A percentile compares a stretch with the other conserved stretches of the same genome.
Evolutionary conservation across 331 rosid species (phyloP).

Genomic region (Pyracantha coccinea): DNA sequence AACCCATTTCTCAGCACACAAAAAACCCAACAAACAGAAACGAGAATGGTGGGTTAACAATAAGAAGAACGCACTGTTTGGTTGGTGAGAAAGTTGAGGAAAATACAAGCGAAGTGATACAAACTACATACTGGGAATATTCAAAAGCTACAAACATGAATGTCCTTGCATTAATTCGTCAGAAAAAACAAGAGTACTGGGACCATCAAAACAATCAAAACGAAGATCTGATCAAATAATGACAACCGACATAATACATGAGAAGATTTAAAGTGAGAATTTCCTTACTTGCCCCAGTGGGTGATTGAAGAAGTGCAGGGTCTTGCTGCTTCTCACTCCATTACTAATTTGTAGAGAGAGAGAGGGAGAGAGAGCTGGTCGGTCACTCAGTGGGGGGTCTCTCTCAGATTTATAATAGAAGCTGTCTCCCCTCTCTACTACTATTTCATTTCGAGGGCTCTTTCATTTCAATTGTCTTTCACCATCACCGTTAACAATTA

Average conservation of each 20-base stretch:
- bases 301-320: background rate
- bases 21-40: background rate
- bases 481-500: too few relatives aligned
- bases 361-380: background rate
- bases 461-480: too few relatives aligned
- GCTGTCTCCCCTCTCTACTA: background rate
- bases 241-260: background rate
- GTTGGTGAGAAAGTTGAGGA: background rate
- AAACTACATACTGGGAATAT: background rate
- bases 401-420: too few relatives aligned
- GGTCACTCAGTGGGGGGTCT: background rate
- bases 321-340: background rate
- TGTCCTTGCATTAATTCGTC: background rate
- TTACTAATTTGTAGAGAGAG: background rate
- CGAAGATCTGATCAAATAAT: background rate
- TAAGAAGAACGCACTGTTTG: background rate
- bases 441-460: background rate
- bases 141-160: background rate
- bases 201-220: background rate
- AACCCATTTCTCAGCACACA: background rate
- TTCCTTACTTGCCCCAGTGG: conserved; percentile 3
- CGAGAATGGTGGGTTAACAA: background rate
- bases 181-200: background rate
- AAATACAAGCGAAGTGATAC: background rate
- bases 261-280: background rate